phyloP scores from a whole-genome alignment of 1,284 basidiomycete species.

The Anthracocystis setariae region DNA sequence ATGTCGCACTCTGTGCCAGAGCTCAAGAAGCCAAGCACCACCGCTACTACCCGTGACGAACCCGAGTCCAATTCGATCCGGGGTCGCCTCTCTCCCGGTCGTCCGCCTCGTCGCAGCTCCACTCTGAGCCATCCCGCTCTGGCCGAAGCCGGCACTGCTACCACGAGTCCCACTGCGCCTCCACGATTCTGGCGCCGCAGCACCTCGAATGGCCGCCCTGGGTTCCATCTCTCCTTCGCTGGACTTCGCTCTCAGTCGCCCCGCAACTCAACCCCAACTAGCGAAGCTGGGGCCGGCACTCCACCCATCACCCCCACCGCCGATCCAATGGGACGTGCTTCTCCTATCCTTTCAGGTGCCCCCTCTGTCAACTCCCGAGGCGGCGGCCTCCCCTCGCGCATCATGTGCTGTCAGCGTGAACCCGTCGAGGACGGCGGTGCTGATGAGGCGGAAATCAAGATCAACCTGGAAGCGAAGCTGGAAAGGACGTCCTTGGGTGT shows the following conservation, averaged over 20 bases:
- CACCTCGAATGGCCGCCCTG: slow-evolving; percentile 30
- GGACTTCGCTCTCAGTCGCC: slow-evolving; percentile 34
- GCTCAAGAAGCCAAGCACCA: slow-evolving; percentile 39
- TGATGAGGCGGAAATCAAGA: slow-evolving; percentile 6
- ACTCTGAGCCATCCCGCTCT: slow-evolving; percentile 27
- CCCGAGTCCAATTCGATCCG: not conserved
- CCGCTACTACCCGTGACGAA: not conserved
- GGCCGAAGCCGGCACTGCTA: slow-evolving; percentile 14
- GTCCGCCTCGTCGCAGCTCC: slow-evolving; percentile 31
- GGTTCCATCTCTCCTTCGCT: slow-evolving; percentile 46
- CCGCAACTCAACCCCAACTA: slow-evolving; percentile 1
- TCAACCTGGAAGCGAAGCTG: slow-evolving; percentile 14
- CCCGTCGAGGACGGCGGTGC: not conserved
- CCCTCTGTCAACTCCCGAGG: not conserved
- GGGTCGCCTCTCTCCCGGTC: slow-evolving; percentile 18
- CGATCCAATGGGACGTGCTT: not conserved
- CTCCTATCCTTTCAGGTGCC: not conserved
- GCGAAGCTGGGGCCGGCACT: slow-evolving; percentile 2
- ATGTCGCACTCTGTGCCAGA: slow-evolving; percentile 62
- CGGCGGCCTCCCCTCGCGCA: not conserved
- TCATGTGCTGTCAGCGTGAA: not conserved
- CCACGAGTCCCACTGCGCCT: slow-evolving; percentile 6
- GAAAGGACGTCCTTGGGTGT: slow-evolving; percentile 21
- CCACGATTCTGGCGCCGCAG: slow-evolving; percentile 44
- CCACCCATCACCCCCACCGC: slow-evolving; percentile 8